phyloP scores from a whole-genome alignment of 2,329 filamentous ascomycete species.

The Lomentospora prolificans region DNA sequence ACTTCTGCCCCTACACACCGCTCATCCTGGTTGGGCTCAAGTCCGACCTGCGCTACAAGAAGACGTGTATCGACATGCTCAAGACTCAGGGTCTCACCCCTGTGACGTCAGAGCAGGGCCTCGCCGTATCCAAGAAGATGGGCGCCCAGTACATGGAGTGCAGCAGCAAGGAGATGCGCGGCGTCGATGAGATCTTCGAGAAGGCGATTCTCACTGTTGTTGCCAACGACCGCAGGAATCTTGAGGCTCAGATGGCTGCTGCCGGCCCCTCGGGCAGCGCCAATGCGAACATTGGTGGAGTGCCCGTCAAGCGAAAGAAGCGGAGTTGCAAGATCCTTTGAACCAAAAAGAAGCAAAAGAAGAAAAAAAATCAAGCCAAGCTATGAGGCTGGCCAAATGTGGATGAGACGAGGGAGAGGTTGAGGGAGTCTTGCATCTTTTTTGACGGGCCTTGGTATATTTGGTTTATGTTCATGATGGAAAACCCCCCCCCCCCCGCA shows the following conservation, averaged over 20 bases:
- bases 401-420: conserved; percentile 10
- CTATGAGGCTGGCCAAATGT: conserved; percentile 2
- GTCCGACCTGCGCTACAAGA: conserved; percentile 90
- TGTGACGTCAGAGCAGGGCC: conserved; percentile 83
- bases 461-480: conserved; percentile 7
- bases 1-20: conserved; percentile 96
- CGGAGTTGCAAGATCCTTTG: conserved; percentile 74
- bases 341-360: background rate
- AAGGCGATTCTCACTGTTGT: conserved; percentile 84
- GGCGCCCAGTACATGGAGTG: conserved; percentile 94
- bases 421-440: conserved; percentile 4
- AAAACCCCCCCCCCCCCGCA: background rate
- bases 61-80: conserved; percentile 95
- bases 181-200: conserved; percentile 95
- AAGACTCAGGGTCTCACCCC: conserved; percentile 96
- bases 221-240: conserved; percentile 61
- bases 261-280: conserved; percentile 24
- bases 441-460: conserved; percentile 3
- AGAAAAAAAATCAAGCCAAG: background rate
- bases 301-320: conserved; percentile 64
- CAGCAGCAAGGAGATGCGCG: conserved; percentile 93
- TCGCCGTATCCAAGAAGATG: conserved; percentile 86
- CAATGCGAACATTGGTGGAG: conserved; percentile 33
- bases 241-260: conserved; percentile 37
- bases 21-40: conserved; percentile 94